Evolutionary conservation across 306 rosid genomes (phyloP).

Genomic region (Calophaca sinica): DNA sequence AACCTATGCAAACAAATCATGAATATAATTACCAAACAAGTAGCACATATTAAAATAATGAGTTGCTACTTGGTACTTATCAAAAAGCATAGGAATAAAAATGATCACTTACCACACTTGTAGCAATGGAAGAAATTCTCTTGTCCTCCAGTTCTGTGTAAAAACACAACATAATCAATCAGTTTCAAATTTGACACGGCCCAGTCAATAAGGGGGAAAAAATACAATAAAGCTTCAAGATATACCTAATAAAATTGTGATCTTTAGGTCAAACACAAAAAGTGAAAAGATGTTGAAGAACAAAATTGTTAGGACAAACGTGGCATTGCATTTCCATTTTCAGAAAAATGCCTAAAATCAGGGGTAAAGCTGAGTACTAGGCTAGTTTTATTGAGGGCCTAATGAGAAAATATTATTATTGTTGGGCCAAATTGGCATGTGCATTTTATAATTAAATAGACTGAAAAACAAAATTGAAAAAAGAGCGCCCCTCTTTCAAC

Average conservation of each 20-base stretch:
- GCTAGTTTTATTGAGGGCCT: background rate
- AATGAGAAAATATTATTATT: slow-evolving; percentile 16
- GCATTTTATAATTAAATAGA: background rate
- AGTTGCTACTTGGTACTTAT: background rate
- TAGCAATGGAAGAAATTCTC: slow-evolving; percentile 79
- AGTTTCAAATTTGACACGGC: slow-evolving; percentile 16
- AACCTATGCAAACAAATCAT: slow-evolving; percentile 56
- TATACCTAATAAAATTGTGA: background rate
- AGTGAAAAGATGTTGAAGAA: background rate
- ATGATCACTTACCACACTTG: slow-evolving; percentile 71
- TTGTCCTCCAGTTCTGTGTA: slow-evolving; percentile 72
- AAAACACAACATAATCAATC: slow-evolving; percentile 28
- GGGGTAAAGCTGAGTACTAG: background rate
- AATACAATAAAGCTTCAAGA: background rate
- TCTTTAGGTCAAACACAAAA: background rate
- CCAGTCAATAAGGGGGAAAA: background rate
- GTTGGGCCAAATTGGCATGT: background rate
- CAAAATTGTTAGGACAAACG: background rate
- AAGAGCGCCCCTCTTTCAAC: background rate
- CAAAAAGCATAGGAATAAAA: slow-evolving; percentile 4
- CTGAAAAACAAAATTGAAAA: background rate
- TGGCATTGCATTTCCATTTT: slow-evolving; percentile 24
- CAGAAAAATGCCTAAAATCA: background rate
- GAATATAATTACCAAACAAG: slow-evolving; percentile 12
- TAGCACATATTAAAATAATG: background rate